Evolutionary conservation across 192 early-diverging fungal species (phyloP).

Genomic region (Radiomyces spectabilis): DNA sequence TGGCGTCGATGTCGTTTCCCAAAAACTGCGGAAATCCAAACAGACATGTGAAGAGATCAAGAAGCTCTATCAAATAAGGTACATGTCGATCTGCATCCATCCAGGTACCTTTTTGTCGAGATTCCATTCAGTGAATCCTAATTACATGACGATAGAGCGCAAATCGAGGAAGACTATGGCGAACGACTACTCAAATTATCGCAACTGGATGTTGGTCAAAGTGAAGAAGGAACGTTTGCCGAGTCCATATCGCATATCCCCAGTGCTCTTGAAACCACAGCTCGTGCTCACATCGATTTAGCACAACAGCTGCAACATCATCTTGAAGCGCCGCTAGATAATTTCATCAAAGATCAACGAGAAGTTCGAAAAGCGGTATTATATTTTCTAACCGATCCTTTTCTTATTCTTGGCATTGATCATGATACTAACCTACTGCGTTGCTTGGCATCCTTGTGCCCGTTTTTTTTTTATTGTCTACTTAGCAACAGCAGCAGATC

Average conservation of each 20-base stretch:
- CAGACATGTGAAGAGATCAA: slow-evolving; percentile 64
- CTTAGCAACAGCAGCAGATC: not conserved
- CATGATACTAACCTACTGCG: no score
- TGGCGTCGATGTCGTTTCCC: slow-evolving; percentile 55
- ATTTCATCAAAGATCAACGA: slow-evolving; percentile 58
- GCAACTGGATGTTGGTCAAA: slow-evolving; percentile 5
- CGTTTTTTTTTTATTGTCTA: not conserved
- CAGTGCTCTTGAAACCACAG: slow-evolving; percentile 55
- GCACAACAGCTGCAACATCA: slow-evolving; percentile 58
- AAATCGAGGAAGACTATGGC: slow-evolving; percentile 67
- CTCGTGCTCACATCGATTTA: slow-evolving; percentile 58
- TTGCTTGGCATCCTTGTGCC: no score
- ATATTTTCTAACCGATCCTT: not conserved
- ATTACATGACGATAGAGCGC: slow-evolving; percentile 54
- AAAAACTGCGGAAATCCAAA: slow-evolving; percentile 59
- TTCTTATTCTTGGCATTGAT: not conserved
- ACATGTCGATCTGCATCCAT: no score
- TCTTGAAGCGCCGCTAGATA: slow-evolving; percentile 47
- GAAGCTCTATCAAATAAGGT: slow-evolving; percentile 50
- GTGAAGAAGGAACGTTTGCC: slow-evolving; percentile 37
- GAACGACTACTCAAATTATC: slow-evolving; percentile 45
- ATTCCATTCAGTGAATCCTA: no score
- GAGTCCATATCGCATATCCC: slow-evolving; percentile 52
- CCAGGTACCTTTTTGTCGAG: no score
- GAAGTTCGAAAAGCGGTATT: slow-evolving; percentile 47